Conservation (phyloP, 805 yeast species). For the Yamadazyma scolyti region DNA sequence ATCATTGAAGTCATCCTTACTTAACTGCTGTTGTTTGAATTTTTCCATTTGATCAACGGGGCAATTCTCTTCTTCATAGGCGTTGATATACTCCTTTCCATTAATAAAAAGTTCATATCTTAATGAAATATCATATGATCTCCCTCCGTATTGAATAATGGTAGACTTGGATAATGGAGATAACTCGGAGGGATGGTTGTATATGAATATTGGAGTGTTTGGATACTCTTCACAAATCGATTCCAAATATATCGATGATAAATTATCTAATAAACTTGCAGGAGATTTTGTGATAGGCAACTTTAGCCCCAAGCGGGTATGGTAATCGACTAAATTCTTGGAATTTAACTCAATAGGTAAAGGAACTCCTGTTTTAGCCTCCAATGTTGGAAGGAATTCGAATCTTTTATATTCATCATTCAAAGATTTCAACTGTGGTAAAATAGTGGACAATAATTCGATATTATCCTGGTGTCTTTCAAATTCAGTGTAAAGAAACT, state of each 20-base stretch:
- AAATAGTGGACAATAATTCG: conserved; percentile 9
- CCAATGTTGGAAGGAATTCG: conserved; percentile 69
- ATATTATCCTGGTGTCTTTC: too few species aligned
- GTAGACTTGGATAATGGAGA: conserved; percentile 86
- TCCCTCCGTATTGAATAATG: conserved; percentile 21
- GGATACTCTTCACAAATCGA: conserved; percentile 25
- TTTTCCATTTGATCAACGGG: conserved; percentile 69
- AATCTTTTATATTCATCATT: conserved; percentile 25
- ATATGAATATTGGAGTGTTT: conserved; percentile 63
- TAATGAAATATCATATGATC: conserved; percentile 45
- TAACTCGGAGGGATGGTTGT: conserved; percentile 77
- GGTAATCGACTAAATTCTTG: conserved; percentile 39
- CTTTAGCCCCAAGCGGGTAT: conserved; percentile 29
- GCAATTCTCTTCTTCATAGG: conserved; percentile 94
- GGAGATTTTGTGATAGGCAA: conserved; percentile 44
- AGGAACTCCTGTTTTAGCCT: conserved; percentile 42
- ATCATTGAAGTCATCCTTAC: conserved; percentile 49
- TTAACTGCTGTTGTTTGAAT: conserved; percentile 54
- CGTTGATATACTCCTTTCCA: conserved; percentile 82
- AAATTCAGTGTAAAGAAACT: conserved; percentile 29
- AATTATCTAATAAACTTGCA: conserved; percentile 59
- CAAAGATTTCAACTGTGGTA: conserved; percentile 14
- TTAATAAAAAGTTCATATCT: conserved; percentile 82
- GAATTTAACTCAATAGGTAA: conserved; percentile 47
- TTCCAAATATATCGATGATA: conserved; percentile 64